Evolutionary conservation across 768 basidiomycete genomes (phyloP), one percentile per base, ranked within the genome.

Genomic region (Rhodocollybia butyracea): DNA sequence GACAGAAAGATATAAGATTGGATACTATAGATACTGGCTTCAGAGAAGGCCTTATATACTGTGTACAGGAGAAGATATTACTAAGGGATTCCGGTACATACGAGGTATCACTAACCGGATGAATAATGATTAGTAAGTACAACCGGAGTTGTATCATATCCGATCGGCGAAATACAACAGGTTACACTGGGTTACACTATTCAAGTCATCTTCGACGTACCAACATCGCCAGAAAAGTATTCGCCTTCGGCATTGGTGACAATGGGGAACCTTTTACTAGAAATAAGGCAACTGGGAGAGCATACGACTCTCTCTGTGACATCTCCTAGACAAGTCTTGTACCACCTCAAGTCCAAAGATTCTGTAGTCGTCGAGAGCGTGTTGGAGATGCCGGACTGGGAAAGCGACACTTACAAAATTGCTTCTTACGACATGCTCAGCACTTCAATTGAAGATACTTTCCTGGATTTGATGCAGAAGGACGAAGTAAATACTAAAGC

Each of bases 371-470:
- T 91, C 2, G 78, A 81, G 40, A 68, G 72, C 26, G 79, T 88
- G 15, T 76, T 91, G 17, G 73, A 75, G 27, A 43, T 83, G 3
- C 68, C 90, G 1, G 82, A 88, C 27, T 57, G 65, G 0, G 74
- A 83, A 32, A 72, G 69, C 34, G 60, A 54, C 12, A n/a, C 31
- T 7, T 46, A 45, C 7, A 57, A 60, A 0, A 71, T 89, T 34
- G 62, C 63, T 0, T 82, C 81, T 0, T 88, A 86, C 61, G 85
- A 90, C 54, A 75, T 90, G 22, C 68, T 87, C 21, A 85, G 87
- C 10, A 85, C 89, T 0, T 82, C 88, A 7, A 85, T 93, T 38
- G 90, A 93, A 66, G 88, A 91, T 55, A 87, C 91, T 41, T 92
- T 93, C 72, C 75, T 93, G 19, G 76, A 79, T 38, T 68, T 93